Conservation (phyloP, 257 asterid species). For the Scutellaria barbata region DNA sequence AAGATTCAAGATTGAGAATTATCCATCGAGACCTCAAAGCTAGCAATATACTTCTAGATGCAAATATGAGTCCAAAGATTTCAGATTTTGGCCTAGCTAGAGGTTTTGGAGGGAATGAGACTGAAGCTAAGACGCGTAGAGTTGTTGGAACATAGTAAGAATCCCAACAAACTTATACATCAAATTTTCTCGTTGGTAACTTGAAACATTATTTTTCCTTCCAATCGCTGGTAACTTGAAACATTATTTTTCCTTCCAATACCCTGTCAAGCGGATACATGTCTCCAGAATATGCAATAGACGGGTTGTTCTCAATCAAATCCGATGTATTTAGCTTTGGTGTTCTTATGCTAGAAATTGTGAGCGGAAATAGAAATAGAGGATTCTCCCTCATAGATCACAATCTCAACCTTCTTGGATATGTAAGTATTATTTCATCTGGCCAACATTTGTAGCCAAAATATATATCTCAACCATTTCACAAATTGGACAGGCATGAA, state of each 20-base stretch:
- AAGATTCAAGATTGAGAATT: slow-evolving; percentile 7
- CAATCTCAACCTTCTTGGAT: slow-evolving; percentile 4
- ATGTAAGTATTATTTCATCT: slow-evolving; percentile 3
- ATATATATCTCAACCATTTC: neutral
- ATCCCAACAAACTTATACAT: neutral
- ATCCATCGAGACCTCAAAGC: slow-evolving; percentile 19
- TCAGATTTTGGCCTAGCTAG: slow-evolving; percentile 1
- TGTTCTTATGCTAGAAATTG: slow-evolving; percentile 9
- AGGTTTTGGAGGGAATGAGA: slow-evolving; percentile 14
- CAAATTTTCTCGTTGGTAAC: neutral
- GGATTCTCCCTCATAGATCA: neutral
- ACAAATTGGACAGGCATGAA: slow-evolving; percentile 6
- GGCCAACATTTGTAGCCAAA: neutral
- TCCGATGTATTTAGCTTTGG: slow-evolving; percentile 12
- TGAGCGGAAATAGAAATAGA: neutral
- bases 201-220: neutral
- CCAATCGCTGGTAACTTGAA: too few species aligned
- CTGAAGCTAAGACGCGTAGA: neutral
- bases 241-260: neutral
- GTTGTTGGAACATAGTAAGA: slow-evolving; percentile 14
- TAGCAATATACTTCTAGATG: neutral
- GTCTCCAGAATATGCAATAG: slow-evolving; percentile 1
- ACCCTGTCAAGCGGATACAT: neutral
- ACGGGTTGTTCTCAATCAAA: neutral
- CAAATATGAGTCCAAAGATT: slow-evolving; percentile 6